Evolutionary conservation across 257 asterid genomes (phyloP).

Genomic region (Oldenlandia corymbosa): DNA sequence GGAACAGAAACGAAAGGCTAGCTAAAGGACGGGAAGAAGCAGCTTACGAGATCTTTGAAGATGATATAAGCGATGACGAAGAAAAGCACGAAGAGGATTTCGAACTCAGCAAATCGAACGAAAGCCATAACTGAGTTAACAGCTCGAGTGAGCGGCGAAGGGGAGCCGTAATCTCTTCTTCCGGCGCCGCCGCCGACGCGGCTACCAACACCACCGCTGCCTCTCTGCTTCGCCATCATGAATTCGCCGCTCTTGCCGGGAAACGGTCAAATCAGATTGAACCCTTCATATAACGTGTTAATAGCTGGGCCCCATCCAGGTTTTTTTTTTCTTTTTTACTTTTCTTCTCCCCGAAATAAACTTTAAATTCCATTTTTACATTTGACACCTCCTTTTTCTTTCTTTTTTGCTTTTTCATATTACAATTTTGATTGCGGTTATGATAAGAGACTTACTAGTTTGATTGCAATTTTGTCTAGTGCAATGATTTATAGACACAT

Average conservation of each 20-base stretch:
- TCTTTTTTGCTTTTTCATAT: too few relatives aligned
- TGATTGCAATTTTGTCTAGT: too few relatives aligned
- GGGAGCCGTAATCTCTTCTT: conserved; percentile 24
- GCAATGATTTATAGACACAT: too few relatives aligned
- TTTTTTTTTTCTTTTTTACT: too few relatives aligned
- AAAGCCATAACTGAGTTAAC: conserved; percentile 61
- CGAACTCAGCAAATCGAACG: conserved; percentile 80
- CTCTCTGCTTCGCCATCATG: conserved; percentile 23
- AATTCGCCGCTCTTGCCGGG: background rate
- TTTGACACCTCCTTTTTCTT: too few relatives aligned
- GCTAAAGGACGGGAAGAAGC: background rate
- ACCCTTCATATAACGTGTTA: too few relatives aligned
- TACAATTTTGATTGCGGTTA: too few relatives aligned
- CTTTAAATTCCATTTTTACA: too few relatives aligned
- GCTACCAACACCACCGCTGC: conserved; percentile 15
- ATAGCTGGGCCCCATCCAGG: too few relatives aligned
- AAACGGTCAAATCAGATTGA: background rate
- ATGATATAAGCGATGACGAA: conserved; percentile 58
- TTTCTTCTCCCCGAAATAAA: too few relatives aligned
- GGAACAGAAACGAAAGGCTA: too few relatives aligned
- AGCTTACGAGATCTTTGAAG: conserved; percentile 84
- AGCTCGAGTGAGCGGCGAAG: conserved; percentile 52
- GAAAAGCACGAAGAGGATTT: conserved; percentile 84
- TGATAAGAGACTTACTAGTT: too few relatives aligned
- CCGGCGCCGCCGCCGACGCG: conserved; percentile 21